Percentiles rank a stretch among this genome's conserved stretches.
Evolutionary conservation across 176 grass and related monocot species (phyloP).

Genomic region (Oryza meridionalis): DNA sequence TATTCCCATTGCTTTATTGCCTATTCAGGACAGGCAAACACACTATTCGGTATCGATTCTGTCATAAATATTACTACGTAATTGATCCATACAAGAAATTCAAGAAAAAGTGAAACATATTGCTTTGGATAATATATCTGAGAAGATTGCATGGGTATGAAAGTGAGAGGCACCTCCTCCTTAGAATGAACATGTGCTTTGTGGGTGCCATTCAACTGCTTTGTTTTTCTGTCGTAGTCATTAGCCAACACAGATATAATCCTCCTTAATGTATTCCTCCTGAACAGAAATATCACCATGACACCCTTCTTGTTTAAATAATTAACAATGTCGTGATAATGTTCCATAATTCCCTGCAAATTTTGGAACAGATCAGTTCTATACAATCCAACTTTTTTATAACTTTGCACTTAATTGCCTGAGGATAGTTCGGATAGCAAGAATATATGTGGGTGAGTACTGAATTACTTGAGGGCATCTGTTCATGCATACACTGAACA

Average conservation of each 20-base stretch:
- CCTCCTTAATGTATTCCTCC: conserved; percentile 78
- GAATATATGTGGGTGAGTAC: not conserved
- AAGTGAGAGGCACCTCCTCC: conserved; percentile 65
- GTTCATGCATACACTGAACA: not conserved
- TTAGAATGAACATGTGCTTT: conserved; percentile 90
- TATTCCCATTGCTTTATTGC: not conserved
- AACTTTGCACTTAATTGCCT: not conserved
- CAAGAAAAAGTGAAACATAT: not conserved
- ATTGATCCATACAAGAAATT: not conserved
- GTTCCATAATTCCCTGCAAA: conserved; percentile 69
- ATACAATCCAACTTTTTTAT: not conserved
- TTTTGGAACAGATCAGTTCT: not conserved
- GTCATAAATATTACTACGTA: not conserved
- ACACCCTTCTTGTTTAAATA: conserved; percentile 79
- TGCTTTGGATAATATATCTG: conserved; percentile 5
- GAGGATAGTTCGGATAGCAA: not conserved
- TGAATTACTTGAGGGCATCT: not conserved
- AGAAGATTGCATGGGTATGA: not conserved
- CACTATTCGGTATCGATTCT: not conserved
- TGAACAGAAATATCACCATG: conserved; percentile 86
- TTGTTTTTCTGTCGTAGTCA: conserved; percentile 73
- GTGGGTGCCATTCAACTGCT: conserved; percentile 92
- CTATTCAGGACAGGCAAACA: not conserved
- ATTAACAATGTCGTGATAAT: conserved; percentile 58
- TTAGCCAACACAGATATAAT: conserved; percentile 80